phyloP scores from a whole-genome alignment of 2,329 filamentous ascomycete genomes.

The Lachnellula willkommii region DNA sequence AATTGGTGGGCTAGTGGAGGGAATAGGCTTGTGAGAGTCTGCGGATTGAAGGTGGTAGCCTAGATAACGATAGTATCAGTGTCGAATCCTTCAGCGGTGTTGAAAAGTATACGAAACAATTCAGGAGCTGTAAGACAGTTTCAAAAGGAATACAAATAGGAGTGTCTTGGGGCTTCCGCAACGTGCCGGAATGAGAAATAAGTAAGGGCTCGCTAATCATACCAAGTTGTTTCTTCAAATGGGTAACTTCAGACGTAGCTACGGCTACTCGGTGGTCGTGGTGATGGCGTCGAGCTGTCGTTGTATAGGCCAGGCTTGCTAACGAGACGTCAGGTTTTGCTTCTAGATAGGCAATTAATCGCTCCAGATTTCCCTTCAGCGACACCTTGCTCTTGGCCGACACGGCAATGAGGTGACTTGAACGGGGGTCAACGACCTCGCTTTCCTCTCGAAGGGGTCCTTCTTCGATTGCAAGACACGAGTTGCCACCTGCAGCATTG shows the following conservation, averaged over 20 bases:
- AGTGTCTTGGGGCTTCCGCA: too few relatives aligned
- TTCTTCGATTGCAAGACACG: constrained; percentile 20
- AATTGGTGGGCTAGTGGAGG: constrained; percentile 28
- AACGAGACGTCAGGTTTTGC: constrained; percentile 9
- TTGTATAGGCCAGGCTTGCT: constrained; percentile 17
- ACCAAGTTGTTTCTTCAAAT: constrained; percentile 33
- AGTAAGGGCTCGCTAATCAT: neutral
- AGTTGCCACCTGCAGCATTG: constrained; percentile 25
- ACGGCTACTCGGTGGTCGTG: constrained; percentile 50
- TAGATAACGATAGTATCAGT: neutral
- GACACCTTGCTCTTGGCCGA: constrained; percentile 38
- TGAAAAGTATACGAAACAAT: neutral
- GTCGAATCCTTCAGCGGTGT: too few relatives aligned
- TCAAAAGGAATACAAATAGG: too few relatives aligned
- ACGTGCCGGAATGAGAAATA: too few relatives aligned
- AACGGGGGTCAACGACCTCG: constrained; percentile 34
- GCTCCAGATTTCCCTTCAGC: constrained; percentile 8
- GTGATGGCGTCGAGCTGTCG: constrained; percentile 46
- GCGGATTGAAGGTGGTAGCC: constrained; percentile 2
- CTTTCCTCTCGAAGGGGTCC: constrained; percentile 24
- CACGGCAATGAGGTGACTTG: constrained; percentile 38
- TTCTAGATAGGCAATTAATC: constrained; percentile 13
- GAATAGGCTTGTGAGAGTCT: constrained; percentile 5
- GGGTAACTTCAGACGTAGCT: constrained; percentile 33
- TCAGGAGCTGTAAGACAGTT: too few relatives aligned